A percentile compares a stretch with the other conserved stretches of the same genome.
Evolutionary conservation across 2,329 filamentous ascomycete species (phyloP).

Genomic region (Xylariaceae sp.): DNA sequence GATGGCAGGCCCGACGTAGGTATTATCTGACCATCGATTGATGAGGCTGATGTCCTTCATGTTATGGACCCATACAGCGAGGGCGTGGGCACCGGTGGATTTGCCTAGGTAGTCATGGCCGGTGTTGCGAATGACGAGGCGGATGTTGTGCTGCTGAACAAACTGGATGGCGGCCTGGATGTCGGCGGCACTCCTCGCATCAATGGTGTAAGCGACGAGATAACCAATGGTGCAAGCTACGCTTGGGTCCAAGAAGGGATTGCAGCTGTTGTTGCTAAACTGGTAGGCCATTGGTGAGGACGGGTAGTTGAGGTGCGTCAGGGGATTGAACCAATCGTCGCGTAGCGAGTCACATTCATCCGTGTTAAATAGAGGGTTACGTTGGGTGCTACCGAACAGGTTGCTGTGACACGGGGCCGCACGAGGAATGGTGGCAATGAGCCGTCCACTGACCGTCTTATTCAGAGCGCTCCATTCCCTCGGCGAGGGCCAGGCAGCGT

Average conservation of each 20-base stretch:
- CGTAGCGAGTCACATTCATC: constrained; percentile 8
- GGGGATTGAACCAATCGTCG: constrained; percentile 22
- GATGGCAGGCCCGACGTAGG: too few species aligned
- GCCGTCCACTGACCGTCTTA: constrained; percentile 47
- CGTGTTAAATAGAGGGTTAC: neutral
- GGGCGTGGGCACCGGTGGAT: constrained; percentile 56
- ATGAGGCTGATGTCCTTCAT: constrained; percentile 43
- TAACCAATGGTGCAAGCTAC: constrained; percentile 47
- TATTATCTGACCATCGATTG: too few species aligned
- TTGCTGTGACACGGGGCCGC: constrained; percentile 50
- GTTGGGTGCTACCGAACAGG: constrained; percentile 11
- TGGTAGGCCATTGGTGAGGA: constrained; percentile 29
- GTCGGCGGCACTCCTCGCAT: constrained; percentile 29
- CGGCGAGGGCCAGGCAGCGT: neutral
- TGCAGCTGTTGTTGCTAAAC: constrained; percentile 36
- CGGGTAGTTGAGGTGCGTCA: neutral
- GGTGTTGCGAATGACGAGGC: constrained; percentile 55
- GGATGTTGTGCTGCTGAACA: constrained; percentile 48
- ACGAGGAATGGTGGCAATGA: constrained; percentile 53
- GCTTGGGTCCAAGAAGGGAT: constrained; percentile 41
- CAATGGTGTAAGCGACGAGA: constrained; percentile 37
- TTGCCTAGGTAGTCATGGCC: constrained; percentile 59
- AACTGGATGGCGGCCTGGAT: constrained; percentile 29
- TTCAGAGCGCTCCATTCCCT: constrained; percentile 52
- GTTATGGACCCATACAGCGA: constrained; percentile 55